Percentiles rank a stretch among this genome's conserved stretches.
phyloP scores from a whole-genome alignment of 2,329 filamentous ascomycete species.

The Trematosphaeria pertusa region DNA sequence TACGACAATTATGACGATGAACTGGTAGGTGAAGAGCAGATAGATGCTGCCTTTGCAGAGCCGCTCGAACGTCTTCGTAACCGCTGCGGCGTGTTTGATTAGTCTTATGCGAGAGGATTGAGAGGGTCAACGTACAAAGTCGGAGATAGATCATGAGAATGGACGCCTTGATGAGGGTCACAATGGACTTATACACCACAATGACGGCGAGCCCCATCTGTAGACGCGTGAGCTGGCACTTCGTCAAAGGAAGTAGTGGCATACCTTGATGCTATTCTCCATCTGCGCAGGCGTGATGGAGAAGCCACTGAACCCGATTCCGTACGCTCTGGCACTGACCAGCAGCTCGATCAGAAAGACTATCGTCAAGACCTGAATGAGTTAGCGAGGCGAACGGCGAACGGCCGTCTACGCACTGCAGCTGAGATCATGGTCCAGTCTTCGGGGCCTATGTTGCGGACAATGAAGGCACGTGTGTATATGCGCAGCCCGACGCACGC shows the following conservation, averaged over 20 bases:
- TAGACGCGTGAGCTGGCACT: not conserved
- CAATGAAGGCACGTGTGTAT: slow-evolving; percentile 31
- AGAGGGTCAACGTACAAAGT: slow-evolving; percentile 33
- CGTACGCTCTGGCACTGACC: slow-evolving; percentile 18
- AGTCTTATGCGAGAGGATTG: no score
- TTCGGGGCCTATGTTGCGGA: slow-evolving; percentile 33
- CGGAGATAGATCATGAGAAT: slow-evolving; percentile 43
- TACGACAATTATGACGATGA: slow-evolving; percentile 31
- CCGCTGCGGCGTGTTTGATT: slow-evolving; percentile 22
- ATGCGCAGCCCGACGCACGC: slow-evolving; percentile 27
- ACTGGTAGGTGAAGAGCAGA: slow-evolving; percentile 22
- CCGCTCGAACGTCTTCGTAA: slow-evolving; percentile 26
- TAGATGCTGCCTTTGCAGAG: slow-evolving; percentile 34
- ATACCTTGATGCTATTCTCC: slow-evolving; percentile 24
- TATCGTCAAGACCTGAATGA: slow-evolving; percentile 18
- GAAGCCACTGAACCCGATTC: slow-evolving; percentile 25
- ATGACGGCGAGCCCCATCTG: slow-evolving; percentile 28
- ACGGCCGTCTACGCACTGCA: slow-evolving; percentile 18
- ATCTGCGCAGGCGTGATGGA: slow-evolving; percentile 19
- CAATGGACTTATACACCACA: slow-evolving; percentile 29
- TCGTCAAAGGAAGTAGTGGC: not conserved
- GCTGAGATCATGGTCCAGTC: slow-evolving; percentile 37
- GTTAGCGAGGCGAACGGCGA: slow-evolving; percentile 1
- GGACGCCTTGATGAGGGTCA: slow-evolving; percentile 39
- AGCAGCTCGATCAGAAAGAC: slow-evolving; percentile 20